phyloP scores from a whole-genome alignment of 768 basidiomycete species.

The Pholiota molesta region DNA sequence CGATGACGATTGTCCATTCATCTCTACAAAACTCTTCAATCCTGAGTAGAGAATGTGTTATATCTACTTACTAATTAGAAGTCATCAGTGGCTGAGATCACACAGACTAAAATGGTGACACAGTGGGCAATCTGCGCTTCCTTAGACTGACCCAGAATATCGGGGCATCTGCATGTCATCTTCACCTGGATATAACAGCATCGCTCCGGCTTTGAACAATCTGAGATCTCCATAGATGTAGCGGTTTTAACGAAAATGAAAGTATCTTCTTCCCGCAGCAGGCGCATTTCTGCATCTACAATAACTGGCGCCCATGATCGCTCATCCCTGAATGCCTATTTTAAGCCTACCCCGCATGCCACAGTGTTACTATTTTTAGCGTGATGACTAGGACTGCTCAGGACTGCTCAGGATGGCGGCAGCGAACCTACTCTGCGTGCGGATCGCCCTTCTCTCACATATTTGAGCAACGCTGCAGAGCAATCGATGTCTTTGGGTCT shows the following conservation, averaged over 20 bases:
- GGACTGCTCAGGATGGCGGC: too few relatives aligned
- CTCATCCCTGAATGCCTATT: neutral
- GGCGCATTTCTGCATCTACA: neutral
- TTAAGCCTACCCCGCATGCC: neutral
- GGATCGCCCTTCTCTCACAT: neutral
- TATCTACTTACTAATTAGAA: neutral
- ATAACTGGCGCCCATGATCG: neutral
- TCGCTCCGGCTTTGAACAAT: conserved; percentile 2
- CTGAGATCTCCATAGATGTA: conserved; percentile 6
- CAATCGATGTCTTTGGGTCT: neutral
- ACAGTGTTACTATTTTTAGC: neutral
- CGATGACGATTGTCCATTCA: neutral
- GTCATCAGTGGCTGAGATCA: neutral
- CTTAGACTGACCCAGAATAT: neutral
- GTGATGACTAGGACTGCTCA: neutral
- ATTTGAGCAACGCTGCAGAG: neutral
- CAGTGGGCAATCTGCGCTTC: neutral
- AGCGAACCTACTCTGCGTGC: neutral
- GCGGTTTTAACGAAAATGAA: neutral
- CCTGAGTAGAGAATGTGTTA: neutral
- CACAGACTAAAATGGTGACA: too few relatives aligned
- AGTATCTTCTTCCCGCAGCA: neutral
- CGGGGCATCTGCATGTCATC: neutral
- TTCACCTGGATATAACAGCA: conserved; percentile 3
- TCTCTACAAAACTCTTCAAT: neutral